Base-by-base conservation (phyloP, 441 rosid genomes). In the Euphorbia schlechtendalii region DNA sequence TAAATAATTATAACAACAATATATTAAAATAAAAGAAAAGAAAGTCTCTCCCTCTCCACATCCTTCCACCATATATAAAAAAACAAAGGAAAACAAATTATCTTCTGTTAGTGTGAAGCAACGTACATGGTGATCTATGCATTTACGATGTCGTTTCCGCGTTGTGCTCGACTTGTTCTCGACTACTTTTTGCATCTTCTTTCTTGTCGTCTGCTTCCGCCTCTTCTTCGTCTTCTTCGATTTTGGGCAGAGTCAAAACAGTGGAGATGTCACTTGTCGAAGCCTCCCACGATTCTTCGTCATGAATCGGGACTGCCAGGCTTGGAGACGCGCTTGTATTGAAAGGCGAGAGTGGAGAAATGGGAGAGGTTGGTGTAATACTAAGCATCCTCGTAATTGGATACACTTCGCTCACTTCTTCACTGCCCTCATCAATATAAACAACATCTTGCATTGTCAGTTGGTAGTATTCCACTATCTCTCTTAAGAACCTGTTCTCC, bases 381-480 rank as follows among this genome's bases (percentile, higher is more conserved):
- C 83, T 80, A 8, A 86, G 79, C 55, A 82, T 75, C 65, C 78
- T 78, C 13, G 86, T 69, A 11, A 71, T 32, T 21, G 98, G 96
- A 70, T 80, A 83, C 53, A 88, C 87, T 76, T 89, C 94, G 9
- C 88, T 76, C 9, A 83, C 90, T 73, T 90, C 95, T 77, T 90
- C 92, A 60, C 65, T 83, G 55, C 90, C 83, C 65, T 93, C 90
- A 20, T 90, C 87, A 46, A 90, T 74, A 74, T 87, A 90, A 45
- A 90, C 95, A 36, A 90, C 81, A 66, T 88, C 96, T 80, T 90
- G 97, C 96, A 84, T 90, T 5, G 90, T 90, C 32, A 90, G 90
- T 51, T 90, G 97, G 69, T 93, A 95, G 78, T 90, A 93, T 70
- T 93, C 97, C 3, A 93, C 88, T 43, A 93, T 90, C 83, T 93